Conservation (phyloP, 73 alveolate genomes). For the Tetrahymena thermophila region DNA sequence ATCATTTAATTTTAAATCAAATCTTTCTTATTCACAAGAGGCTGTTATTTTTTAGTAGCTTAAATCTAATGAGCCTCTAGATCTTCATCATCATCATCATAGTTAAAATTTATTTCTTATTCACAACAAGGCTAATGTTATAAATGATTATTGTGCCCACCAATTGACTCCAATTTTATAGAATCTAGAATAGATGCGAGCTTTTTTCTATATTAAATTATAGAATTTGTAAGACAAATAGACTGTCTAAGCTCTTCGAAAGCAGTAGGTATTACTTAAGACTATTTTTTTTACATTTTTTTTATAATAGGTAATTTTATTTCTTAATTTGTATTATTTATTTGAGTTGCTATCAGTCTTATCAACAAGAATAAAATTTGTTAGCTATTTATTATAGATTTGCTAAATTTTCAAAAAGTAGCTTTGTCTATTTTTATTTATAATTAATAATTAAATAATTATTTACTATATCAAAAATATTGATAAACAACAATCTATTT, state of each 20-base stretch:
- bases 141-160: neutral
- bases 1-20: conserved; percentile 21
- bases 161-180: neutral
- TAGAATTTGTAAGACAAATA: neutral
- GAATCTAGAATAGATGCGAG: neutral
- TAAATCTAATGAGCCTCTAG: neutral
- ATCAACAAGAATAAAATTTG: too few relatives aligned
- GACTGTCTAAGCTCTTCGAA: neutral
- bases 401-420: too few relatives aligned
- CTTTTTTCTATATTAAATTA: too few relatives aligned
- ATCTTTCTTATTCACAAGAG: neutral
- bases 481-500: too few relatives aligned
- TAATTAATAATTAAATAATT: too few relatives aligned
- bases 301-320: too few relatives aligned
- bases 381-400: too few relatives aligned
- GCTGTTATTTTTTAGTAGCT: neutral
- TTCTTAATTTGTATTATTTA: too few relatives aligned
- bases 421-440: too few relatives aligned
- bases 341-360: too few relatives aligned
- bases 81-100: neutral
- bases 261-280: neutral
- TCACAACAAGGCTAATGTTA: neutral
- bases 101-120: too few relatives aligned
- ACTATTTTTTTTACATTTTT: neutral
- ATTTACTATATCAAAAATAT: too few relatives aligned